phyloP scores from a whole-genome alignment of 2,329 filamentous ascomycete species.

The Macrophomina phaseolina region DNA sequence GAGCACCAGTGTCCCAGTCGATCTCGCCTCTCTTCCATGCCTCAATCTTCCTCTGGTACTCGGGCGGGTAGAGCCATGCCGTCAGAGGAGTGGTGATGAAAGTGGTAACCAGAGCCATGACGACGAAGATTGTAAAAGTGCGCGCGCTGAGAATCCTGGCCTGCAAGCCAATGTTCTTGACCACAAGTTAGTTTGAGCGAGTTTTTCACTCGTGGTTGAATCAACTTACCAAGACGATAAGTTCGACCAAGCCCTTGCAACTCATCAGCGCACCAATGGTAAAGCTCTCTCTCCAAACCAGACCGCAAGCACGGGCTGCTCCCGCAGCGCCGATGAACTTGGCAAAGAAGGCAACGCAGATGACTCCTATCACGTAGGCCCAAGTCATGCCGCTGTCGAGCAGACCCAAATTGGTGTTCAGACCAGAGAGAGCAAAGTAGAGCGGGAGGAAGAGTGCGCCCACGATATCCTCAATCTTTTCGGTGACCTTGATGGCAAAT shows the following conservation, averaged over 20 bases:
- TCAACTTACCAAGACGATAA: slow-evolving; percentile 82
- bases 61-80: slow-evolving; percentile 74
- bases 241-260: slow-evolving; percentile 91
- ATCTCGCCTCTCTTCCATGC: slow-evolving; percentile 84
- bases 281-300: slow-evolving; percentile 89
- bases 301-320: slow-evolving; percentile 74
- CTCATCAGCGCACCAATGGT: slow-evolving; percentile 92
- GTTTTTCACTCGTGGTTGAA: neutral
- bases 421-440: slow-evolving; percentile 90
- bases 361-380: slow-evolving; percentile 87
- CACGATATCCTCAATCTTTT: slow-evolving; percentile 93
- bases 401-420: slow-evolving; percentile 86
- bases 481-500: slow-evolving; percentile 87
- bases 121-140: slow-evolving; percentile 92
- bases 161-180: slow-evolving; percentile 77
- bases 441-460: slow-evolving; percentile 83
- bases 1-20: slow-evolving; percentile 76
- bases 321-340: slow-evolving; percentile 85
- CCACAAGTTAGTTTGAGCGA: neutral
- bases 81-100: slow-evolving; percentile 82
- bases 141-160: slow-evolving; percentile 79
- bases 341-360: slow-evolving; percentile 78
- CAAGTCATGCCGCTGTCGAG: slow-evolving; percentile 82
- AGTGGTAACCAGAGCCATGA: slow-evolving; percentile 89
- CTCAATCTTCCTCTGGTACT: slow-evolving; percentile 75